These are phyloP conservation scores for Leccinum boreale DNA, from an alignment of 768 basidiomycete genomes.

Conservation along the genomic window DNA sequence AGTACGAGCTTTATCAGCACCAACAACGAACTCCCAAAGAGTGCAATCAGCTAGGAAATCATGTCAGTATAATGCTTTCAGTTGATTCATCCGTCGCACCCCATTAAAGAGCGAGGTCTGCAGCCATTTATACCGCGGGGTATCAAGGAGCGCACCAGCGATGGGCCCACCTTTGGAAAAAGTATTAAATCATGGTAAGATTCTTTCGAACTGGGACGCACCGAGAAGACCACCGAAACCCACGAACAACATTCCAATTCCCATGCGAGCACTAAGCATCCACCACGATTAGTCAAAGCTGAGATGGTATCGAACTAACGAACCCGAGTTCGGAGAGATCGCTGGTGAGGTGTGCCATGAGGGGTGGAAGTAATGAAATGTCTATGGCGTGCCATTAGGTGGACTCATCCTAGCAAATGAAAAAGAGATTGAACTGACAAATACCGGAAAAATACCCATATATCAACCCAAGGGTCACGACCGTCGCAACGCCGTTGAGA, in stretches of 20 bases:
- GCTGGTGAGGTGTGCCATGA: neutral
- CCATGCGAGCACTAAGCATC: neutral
- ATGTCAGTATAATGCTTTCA: neutral
- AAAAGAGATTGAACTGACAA: neutral
- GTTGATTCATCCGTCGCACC: neutral
- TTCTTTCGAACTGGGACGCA: neutral
- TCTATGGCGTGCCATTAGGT: neutral
- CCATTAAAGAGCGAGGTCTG: neutral
- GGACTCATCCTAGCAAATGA: neutral
- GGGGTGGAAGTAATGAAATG: neutral
- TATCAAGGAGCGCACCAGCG: neutral
- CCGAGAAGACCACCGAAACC: neutral
- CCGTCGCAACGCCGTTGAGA: neutral
- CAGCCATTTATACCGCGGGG: neutral
- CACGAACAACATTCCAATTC: neutral
- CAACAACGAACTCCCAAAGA: neutral
- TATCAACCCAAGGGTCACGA: neutral
- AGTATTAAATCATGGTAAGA: neutral
- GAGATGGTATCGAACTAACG: neutral
- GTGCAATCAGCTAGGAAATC: neutral
- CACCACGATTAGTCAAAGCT: neutral
- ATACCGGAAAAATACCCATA: neutral
- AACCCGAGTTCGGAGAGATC: neutral
- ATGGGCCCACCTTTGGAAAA: neutral
- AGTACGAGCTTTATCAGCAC: neutral